Evolutionary conservation across 352 stramenopile species (phyloP).

Genomic region (Phytopythium cucurbitacearum): DNA sequence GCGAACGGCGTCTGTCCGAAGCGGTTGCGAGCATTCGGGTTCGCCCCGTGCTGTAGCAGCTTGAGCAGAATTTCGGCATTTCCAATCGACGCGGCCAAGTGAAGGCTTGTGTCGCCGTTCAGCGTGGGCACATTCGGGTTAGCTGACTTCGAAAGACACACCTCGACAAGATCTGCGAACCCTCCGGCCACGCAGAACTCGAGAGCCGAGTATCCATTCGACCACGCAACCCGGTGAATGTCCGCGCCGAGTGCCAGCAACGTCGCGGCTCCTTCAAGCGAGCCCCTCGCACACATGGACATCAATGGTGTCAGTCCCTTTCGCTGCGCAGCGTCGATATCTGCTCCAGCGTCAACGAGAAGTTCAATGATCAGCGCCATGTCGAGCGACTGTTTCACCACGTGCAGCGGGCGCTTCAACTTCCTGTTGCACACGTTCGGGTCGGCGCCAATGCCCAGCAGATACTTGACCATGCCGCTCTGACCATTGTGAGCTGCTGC

Average conservation of each 20-base stretch:
- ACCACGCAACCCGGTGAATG: conserved; percentile 62
- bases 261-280: conserved; percentile 63
- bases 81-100: conserved; percentile 45
- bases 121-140: conserved; percentile 58
- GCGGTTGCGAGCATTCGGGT: conserved; percentile 59
- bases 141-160: conserved; percentile 63
- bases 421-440: conserved; percentile 57
- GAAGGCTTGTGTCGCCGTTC: conserved; percentile 68
- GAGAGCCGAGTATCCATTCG: conserved; percentile 65
- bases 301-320: conserved; percentile 77
- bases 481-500: conserved; percentile 59
- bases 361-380: conserved; percentile 66
- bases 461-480: conserved; percentile 54
- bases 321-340: conserved; percentile 57
- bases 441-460: conserved; percentile 43
- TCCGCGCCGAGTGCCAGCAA: conserved; percentile 70
- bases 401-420: conserved; percentile 61
- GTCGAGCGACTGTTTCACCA: conserved; percentile 45
- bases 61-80: conserved; percentile 46
- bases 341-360: conserved; percentile 47
- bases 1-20: conserved; percentile 62
- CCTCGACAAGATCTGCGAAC: conserved; percentile 47
- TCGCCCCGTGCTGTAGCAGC: conserved; percentile 49
- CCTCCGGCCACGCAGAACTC: conserved; percentile 46
- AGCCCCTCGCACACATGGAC: conserved; percentile 57